Conservation (phyloP, 495 filamentous ascomycete genomes). For the Xylaria acuta region DNA sequence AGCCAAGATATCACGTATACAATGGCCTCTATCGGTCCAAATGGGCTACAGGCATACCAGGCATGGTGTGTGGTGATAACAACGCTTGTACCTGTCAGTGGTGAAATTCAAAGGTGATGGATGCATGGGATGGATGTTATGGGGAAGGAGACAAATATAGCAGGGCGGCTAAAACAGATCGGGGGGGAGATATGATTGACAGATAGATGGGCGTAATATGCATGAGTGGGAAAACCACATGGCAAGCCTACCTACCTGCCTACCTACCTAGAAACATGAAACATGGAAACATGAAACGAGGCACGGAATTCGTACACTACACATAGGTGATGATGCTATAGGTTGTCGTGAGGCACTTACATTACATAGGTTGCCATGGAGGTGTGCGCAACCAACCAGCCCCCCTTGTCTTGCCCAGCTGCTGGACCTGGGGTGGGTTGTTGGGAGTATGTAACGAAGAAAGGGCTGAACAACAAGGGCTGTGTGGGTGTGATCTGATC, state of each 20-base stretch:
- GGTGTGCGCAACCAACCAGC: not conserved
- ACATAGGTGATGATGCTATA: slow-evolving; percentile 16
- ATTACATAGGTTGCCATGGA: not conserved
- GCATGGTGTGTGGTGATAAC: not conserved
- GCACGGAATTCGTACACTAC: slow-evolving; percentile 4
- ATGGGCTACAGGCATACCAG: not conserved
- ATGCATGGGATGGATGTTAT: not conserved
- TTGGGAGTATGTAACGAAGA: no score
- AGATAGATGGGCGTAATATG: not conserved
- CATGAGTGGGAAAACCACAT: slow-evolving; percentile 7
- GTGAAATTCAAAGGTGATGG: not conserved
- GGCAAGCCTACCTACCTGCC: no score
- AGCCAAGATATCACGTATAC: not conserved
- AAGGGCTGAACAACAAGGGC: not conserved
- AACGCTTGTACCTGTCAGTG: slow-evolving; percentile 4
- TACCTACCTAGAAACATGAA: slow-evolving; percentile 42
- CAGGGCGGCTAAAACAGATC: slow-evolving; percentile 20
- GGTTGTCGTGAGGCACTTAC: not conserved
- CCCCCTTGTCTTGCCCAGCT: not conserved
- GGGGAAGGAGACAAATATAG: slow-evolving; percentile 19
- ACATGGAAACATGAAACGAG: slow-evolving; percentile 39
- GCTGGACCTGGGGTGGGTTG: not conserved
- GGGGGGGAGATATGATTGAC: not conserved
- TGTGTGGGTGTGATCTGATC: slow-evolving; percentile 9
- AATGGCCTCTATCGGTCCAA: not conserved